phyloP scores from a whole-genome alignment of 169 alveolate species.

The Babesia bovis region DNA sequence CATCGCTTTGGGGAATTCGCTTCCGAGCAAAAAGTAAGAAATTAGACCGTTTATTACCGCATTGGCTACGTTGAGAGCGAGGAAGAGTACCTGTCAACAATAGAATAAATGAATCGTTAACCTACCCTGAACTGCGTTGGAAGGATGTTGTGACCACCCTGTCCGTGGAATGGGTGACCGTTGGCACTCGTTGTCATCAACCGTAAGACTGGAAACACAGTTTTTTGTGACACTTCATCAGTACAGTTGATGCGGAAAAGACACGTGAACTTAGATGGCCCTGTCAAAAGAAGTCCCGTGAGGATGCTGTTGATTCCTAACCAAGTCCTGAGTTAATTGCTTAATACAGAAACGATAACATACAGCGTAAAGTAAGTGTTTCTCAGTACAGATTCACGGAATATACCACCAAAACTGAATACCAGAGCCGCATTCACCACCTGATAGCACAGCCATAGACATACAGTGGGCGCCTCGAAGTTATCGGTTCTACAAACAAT shows the following conservation, averaged over 20 bases:
- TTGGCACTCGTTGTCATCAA: slow-evolving; percentile 78
- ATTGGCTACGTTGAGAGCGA: slow-evolving; percentile 53
- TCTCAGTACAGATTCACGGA: slow-evolving; percentile 75
- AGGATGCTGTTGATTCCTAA: slow-evolving; percentile 64
- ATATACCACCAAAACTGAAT: slow-evolving; percentile 82
- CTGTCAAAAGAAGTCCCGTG: slow-evolving; percentile 73
- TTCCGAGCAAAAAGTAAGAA: slow-evolving; percentile 44
- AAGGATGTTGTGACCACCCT: slow-evolving; percentile 79
- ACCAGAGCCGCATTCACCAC: slow-evolving; percentile 84
- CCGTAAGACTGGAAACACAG: slow-evolving; percentile 77
- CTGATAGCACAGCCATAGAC: slow-evolving; percentile 83
- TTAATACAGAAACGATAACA: not conserved
- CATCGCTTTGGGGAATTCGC: slow-evolving; percentile 54
- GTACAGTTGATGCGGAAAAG: slow-evolving; percentile 87
- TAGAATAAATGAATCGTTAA: slow-evolving; percentile 1
- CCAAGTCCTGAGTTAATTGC: slow-evolving; percentile 66
- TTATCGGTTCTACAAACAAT: slow-evolving; percentile 77
- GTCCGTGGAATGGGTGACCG: slow-evolving; percentile 85
- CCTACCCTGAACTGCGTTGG: slow-evolving; percentile 71
- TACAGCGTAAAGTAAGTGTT: slow-evolving; percentile 78
- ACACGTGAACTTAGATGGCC: slow-evolving; percentile 84
- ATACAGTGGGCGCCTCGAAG: slow-evolving; percentile 81
- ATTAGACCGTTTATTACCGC: slow-evolving; percentile 49
- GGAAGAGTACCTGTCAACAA: slow-evolving; percentile 37
- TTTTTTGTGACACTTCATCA: slow-evolving; percentile 75